phyloP scores from a whole-genome alignment of 345 rosid species.

The Streptanthus diversifolius region DNA sequence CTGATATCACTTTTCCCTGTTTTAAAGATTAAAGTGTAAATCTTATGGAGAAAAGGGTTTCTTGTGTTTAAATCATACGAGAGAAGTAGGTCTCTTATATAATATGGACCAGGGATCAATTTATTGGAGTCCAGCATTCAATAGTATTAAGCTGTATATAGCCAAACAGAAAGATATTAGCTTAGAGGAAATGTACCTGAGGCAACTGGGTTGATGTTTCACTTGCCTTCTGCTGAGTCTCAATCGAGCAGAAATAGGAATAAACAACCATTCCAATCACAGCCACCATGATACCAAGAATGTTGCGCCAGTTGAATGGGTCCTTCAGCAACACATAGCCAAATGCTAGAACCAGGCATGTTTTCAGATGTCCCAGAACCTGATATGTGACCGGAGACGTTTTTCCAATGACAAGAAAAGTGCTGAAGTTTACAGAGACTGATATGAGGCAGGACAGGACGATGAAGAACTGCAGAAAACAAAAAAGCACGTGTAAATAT shows the following conservation, averaged over 20 bases:
- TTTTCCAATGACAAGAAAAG: constrained; percentile 96
- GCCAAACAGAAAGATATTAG: neutral
- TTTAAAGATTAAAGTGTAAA: no score
- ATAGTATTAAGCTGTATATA: neutral
- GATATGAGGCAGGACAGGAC: constrained; percentile 98
- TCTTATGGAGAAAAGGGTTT: neutral
- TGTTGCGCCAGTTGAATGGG: constrained; percentile 97
- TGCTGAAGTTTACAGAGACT: constrained; percentile 98
- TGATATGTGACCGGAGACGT: constrained; percentile 99
- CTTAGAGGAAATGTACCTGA: constrained; percentile 51
- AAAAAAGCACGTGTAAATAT: constrained; percentile 1
- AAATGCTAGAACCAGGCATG: constrained; percentile 95
- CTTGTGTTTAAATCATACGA: neutral
- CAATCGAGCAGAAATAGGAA: constrained; percentile 71
- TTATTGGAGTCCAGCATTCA: neutral
- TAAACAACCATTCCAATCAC: constrained; percentile 91
- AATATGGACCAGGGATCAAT: neutral
- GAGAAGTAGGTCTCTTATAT: neutral
- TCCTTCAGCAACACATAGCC: constrained; percentile 88
- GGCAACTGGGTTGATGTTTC: constrained; percentile 62
- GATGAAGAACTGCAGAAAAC: constrained; percentile 90
- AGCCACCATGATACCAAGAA: constrained; percentile 90
- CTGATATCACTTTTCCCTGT: neutral
- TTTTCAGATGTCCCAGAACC: constrained; percentile 98
- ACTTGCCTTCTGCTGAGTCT: constrained; percentile 78